Evolutionary conservation across 78 protist genomes (phyloP).

Genomic region (Carpediemonas membranifera): DNA sequence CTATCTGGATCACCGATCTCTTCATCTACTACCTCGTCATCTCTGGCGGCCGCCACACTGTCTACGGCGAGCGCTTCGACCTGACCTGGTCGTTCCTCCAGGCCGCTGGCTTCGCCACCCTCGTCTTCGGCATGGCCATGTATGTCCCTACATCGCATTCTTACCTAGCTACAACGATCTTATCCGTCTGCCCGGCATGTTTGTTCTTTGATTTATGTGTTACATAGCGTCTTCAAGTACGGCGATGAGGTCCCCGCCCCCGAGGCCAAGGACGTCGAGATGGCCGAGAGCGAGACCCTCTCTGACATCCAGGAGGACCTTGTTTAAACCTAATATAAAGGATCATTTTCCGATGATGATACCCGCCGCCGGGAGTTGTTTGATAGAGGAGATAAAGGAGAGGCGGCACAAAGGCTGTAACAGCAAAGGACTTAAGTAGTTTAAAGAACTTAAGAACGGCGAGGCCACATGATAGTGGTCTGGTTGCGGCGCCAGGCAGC

Average conservation of each 20-base stretch:
- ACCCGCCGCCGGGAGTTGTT: too few relatives aligned
- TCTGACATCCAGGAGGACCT: background rate
- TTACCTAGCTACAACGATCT: too few relatives aligned
- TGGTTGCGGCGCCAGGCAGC: slow-evolving; percentile 90
- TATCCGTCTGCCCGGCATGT: too few relatives aligned
- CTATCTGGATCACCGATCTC: slow-evolving; percentile 24
- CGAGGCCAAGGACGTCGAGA: background rate
- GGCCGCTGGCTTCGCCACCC: slow-evolving; percentile 24
- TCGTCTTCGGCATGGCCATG: slow-evolving; percentile 13
- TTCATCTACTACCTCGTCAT: slow-evolving; percentile 9
- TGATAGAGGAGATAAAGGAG: too few relatives aligned
- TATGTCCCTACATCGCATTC: too few relatives aligned
- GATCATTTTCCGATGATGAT: too few relatives aligned
- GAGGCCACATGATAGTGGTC: slow-evolving; percentile 70
- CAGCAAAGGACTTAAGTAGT: background rate
- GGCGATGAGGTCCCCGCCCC: too few relatives aligned
- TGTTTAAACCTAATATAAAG: background rate
- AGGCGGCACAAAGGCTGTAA: too few relatives aligned
- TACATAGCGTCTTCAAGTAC: too few relatives aligned
- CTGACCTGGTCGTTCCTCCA: slow-evolving; percentile 25
- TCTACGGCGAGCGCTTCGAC: slow-evolving; percentile 18
- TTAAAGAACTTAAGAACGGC: slow-evolving; percentile 60
- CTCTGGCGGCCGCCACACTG: background rate
- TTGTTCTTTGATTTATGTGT: too few relatives aligned
- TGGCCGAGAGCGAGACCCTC: background rate